Conservation (phyloP, 805 yeast species). For the Kluyveromyces siamensis region DNA sequence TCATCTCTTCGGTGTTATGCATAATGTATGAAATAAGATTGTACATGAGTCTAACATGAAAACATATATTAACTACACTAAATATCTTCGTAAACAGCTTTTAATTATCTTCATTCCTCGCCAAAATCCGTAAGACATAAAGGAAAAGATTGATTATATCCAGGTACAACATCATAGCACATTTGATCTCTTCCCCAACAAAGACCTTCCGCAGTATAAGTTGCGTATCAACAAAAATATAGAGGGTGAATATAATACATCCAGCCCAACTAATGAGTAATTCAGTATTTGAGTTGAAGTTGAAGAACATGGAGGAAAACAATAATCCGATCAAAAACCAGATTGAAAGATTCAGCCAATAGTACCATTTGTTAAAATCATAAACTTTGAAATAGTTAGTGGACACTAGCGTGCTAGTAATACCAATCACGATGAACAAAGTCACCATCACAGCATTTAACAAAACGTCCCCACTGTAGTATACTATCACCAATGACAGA, state of each 20-base stretch:
- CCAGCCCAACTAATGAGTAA: slow-evolving; percentile 63
- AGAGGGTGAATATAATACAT: slow-evolving; percentile 63
- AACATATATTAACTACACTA: too few species aligned
- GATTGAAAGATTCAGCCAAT: slow-evolving; percentile 40
- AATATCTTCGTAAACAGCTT: not conserved
- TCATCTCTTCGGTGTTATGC: not conserved
- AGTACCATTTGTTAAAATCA: slow-evolving; percentile 8
- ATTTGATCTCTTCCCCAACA: slow-evolving; percentile 80
- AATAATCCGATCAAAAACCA: slow-evolving; percentile 69
- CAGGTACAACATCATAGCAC: slow-evolving; percentile 68
- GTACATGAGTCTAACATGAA: not conserved
- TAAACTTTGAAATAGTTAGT: slow-evolving; percentile 28
- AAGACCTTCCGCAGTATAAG: slow-evolving; percentile 61
- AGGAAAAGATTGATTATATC: slow-evolving; percentile 78
- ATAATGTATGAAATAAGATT: too few species aligned
- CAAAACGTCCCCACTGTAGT: slow-evolving; percentile 54
- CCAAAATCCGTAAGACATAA: slow-evolving; percentile 59
- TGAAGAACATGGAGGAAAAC: slow-evolving; percentile 51
- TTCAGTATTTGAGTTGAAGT: slow-evolving; percentile 49
- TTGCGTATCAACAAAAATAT: slow-evolving; percentile 76
- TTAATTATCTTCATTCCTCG: slow-evolving; percentile 19
- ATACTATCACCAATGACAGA: slow-evolving; percentile 56
- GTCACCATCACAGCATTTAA: slow-evolving; percentile 68
- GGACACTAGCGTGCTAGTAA: slow-evolving; percentile 67
- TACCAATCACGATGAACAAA: slow-evolving; percentile 60